Base-by-base conservation (phyloP, 768 basidiomycete genomes). In the Pleurotus tuber-regium region DNA sequence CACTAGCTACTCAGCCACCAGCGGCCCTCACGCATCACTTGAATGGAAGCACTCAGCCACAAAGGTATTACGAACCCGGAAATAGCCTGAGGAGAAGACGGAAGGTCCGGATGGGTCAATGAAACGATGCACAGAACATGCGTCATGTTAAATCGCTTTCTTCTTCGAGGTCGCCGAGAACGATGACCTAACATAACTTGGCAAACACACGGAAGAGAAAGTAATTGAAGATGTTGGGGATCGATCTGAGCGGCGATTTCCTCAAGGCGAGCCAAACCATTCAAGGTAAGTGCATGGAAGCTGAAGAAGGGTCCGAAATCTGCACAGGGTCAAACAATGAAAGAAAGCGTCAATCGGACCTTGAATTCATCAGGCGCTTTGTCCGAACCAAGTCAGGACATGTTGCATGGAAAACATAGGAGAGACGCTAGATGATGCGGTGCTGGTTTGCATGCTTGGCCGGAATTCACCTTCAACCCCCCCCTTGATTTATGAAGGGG, bases 311-410 rank as follows among this genome's bases (percentile, higher is more conserved):
- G 41, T 42, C 23, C 38, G n/a, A n/a, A n/a, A n/a, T n/a, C n/a
- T 9, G 18, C 21, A 18, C 41, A 42, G 41, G 41, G 41, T 42
- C 41, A 18, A 42, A 25, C 41, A 42, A 42, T 42, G 41, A 42
- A 42, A 42, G 41, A 42, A 42, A 42, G 18, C 41, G 41, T 42
- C 41, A 42, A 42, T 42, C 41, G 41, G 41, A 42, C 41, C 23
- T 42, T 42, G 41, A 42, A 42, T n/a, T n/a, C n/a, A n/a, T n/a
- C n/a, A n/a, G 41, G 41, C 41, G 41, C 41, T 42, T 24, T 42
- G 18, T 8, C 23, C 41, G 10, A 23, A 42, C 9, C 9, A 42
- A 19, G 21, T 10, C 41, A 42, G 41, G 41, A 42, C 41, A 42
- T 42, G 41, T 42, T 42, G 18, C 16, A 42, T 25, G 41, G 41